Evolutionary conservation across 305 asterid genomes (phyloP).

Genomic region (Nicotiana rustica): DNA sequence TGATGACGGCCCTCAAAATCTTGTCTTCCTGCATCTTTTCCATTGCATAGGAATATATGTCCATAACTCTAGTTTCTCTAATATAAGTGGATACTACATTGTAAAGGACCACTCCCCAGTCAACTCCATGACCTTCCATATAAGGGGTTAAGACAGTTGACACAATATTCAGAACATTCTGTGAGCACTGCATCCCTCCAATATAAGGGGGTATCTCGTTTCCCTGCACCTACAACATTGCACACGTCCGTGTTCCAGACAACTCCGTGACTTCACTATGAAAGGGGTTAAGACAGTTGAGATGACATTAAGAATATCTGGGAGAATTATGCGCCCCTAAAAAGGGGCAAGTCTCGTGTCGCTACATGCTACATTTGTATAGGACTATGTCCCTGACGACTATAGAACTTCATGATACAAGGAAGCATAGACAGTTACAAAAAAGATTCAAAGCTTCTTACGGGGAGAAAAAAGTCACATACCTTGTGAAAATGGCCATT

Average conservation of each 20-base stretch:
- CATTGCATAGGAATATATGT: conserved; percentile 1
- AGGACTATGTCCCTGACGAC: neutral
- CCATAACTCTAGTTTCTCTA: neutral
- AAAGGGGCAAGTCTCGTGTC: neutral
- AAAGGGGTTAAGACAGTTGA: neutral
- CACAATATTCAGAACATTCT: neutral
- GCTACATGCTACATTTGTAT: conserved; percentile 1
- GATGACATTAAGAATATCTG: neutral
- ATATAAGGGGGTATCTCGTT: neutral
- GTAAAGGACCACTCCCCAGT: neutral
- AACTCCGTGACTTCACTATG: neutral
- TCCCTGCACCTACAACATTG: conserved; percentile 25
- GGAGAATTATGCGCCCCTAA: neutral
- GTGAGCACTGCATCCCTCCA: neutral
- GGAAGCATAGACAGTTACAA: neutral
- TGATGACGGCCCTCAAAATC: conserved; percentile 6
- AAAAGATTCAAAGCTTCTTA: neutral
- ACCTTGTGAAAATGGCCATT: conserved; percentile 67
- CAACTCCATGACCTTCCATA: neutral
- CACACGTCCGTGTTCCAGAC: neutral
- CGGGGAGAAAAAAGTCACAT: conserved; percentile 11
- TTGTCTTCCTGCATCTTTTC: neutral
- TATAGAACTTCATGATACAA: neutral
- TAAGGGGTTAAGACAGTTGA: neutral
- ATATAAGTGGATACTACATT: neutral